Evolutionary conservation across 1,139 yeast genomes (phyloP).

Genomic region (Candida freyschussii): DNA sequence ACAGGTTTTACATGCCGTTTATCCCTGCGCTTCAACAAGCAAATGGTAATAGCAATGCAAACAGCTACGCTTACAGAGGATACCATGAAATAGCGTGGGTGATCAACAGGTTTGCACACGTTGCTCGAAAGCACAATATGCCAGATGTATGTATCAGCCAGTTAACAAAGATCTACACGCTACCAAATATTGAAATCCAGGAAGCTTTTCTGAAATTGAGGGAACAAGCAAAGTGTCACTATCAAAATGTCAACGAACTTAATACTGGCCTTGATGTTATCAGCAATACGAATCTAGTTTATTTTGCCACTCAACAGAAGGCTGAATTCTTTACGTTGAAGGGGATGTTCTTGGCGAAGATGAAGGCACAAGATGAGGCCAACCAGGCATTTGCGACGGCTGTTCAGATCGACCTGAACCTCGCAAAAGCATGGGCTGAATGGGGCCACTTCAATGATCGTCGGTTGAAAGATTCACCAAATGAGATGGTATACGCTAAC

Average conservation of each 20-base stretch:
- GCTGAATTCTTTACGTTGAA: conserved; percentile 96
- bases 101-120: conserved; percentile 96
- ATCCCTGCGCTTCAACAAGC: conserved; percentile 81
- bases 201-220: conserved; percentile 94
- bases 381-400: conserved; percentile 97
- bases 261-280: conserved; percentile 96
- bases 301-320: conserved; percentile 94
- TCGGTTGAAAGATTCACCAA: conserved; percentile 79
- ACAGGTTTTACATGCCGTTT: conserved; percentile 89
- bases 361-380: conserved; percentile 89
- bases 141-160: conserved; percentile 95
- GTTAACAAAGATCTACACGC: conserved; percentile 85
- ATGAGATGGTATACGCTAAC: conserved; percentile 79
- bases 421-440: conserved; percentile 99
- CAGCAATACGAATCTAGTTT: conserved; percentile 90
- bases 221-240: conserved; percentile 97
- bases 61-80: conserved; percentile 93
- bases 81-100: conserved; percentile 99
- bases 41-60: conserved; percentile 64
- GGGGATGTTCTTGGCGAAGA: conserved; percentile 94
- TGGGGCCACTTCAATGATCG: conserved; percentile 97
- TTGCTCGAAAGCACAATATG: conserved; percentile 94
- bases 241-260: conserved; percentile 79
- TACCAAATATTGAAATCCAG: conserved; percentile 97
- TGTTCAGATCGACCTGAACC: conserved; percentile 86